Evolutionary conservation across 2,329 filamentous ascomycete genomes (phyloP).

Genomic region (Aquanectria penicillioides): DNA sequence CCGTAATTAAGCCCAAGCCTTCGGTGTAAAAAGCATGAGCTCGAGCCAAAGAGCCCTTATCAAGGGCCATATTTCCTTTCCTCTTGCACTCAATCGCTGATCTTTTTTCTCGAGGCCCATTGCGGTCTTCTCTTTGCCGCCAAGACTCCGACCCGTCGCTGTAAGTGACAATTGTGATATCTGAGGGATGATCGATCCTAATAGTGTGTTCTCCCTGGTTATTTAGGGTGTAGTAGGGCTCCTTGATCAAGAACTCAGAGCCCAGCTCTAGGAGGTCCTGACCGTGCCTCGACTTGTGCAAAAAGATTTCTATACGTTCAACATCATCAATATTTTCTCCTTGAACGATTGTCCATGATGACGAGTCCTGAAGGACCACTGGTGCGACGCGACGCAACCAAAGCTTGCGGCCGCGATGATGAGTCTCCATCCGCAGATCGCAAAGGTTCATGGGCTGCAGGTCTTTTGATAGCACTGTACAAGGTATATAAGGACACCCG

Average conservation of each 20-base stretch:
- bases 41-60: conserved; percentile 27
- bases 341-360: conserved; percentile 47
- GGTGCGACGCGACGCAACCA: conserved; percentile 41
- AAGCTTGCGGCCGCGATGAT: conserved; percentile 43
- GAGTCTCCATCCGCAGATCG: conserved; percentile 43
- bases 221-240: conserved; percentile 59
- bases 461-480: conserved; percentile 26
- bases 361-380: conserved; percentile 34
- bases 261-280: conserved; percentile 47
- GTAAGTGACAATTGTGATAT: conserved; percentile 34
- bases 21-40: conserved; percentile 42
- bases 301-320: conserved; percentile 43
- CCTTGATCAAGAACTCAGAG: conserved; percentile 55
- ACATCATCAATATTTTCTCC: conserved; percentile 33
- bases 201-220: conserved; percentile 52
- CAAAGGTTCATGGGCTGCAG: conserved; percentile 38
- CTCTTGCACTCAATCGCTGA: conserved; percentile 38
- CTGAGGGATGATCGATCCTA: conserved; percentile 49
- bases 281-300: conserved; percentile 48
- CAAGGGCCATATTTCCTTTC: conserved; percentile 43
- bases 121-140: background rate
- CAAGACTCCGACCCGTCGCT: conserved; percentile 31
- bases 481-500: conserved; percentile 41
- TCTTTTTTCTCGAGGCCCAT: background rate
- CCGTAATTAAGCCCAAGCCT: conserved; percentile 28